Conservation (phyloP, 768 basidiomycete genomes). For the Kwoniella shandongensis region DNA sequence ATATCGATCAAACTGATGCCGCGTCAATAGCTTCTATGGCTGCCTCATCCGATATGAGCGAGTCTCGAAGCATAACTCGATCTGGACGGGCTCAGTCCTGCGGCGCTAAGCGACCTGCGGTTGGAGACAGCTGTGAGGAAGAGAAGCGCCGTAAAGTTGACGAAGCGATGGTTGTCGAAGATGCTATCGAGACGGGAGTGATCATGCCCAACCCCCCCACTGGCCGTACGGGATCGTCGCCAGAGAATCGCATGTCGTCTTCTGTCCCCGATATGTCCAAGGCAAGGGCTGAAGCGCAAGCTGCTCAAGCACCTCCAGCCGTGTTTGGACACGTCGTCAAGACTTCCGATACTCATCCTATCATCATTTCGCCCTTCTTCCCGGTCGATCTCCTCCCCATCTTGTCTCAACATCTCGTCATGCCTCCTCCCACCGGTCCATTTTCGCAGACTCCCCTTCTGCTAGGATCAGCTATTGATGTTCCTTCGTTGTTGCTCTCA, state of each 20-base stretch:
- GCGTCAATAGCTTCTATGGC: constrained; percentile 1
- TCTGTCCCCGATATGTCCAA: constrained; percentile 23
- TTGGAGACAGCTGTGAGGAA: constrained; percentile 25
- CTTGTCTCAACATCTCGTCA: constrained; percentile 50
- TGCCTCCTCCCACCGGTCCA: constrained; percentile 18
- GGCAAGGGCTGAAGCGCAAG: background rate
- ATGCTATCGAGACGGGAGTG: constrained; percentile 39
- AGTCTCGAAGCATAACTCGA: constrained; percentile 18
- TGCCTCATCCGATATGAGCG: constrained; percentile 8
- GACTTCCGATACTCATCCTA: constrained; percentile 77
- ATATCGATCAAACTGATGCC: constrained; percentile 27
- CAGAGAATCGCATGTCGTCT: constrained; percentile 14
- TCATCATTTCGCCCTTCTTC: constrained; percentile 72
- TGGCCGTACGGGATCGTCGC: background rate
- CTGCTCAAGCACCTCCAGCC: constrained; percentile 11
- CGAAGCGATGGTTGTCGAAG: constrained; percentile 46
- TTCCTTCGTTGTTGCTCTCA: constrained; percentile 31
- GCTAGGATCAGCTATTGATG: constrained; percentile 33
- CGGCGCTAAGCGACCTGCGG: constrained; percentile 38
- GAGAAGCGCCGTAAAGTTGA: constrained; percentile 43
- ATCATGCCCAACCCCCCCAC: constrained; percentile 24
- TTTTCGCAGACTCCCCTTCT: constrained; percentile 15
- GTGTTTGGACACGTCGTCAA: constrained; percentile 56
- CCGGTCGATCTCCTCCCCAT: constrained; percentile 63
- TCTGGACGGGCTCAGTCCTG: constrained; percentile 40